phyloP scores from a whole-genome alignment of 345 rosid genomes.

The thale cress (Arabidopsis thaliana) region DNA sequence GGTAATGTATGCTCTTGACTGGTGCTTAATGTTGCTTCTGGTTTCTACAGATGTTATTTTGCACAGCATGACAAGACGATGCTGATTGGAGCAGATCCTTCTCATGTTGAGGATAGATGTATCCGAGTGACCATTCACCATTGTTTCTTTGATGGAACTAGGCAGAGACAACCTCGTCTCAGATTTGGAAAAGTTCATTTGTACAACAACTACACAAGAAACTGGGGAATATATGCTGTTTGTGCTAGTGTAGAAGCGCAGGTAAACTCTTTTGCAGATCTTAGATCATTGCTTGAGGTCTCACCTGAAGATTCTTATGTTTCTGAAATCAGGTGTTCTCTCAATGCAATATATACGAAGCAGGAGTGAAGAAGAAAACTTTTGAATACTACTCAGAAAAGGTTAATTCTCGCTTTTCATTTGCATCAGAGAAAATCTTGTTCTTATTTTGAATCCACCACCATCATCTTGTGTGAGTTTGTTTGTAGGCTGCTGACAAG shows the following conservation, averaged over 20 bases:
- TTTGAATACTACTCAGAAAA: conserved; percentile 85
- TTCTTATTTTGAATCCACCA: conserved; percentile 2
- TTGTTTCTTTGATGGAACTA: conserved; percentile 89
- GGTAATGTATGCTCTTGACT: background rate
- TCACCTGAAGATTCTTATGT: background rate
- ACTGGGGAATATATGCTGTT: conserved; percentile 91
- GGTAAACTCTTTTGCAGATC: conserved; percentile 49
- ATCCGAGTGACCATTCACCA: conserved; percentile 90
- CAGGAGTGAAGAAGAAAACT: conserved; percentile 80
- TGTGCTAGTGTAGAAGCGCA: conserved; percentile 95
- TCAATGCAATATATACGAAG: conserved; percentile 94
- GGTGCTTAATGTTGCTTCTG: background rate
- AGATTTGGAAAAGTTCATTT: conserved; percentile 91
- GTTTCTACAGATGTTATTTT: conserved; percentile 70
- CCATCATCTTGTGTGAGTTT: conserved; percentile 27
- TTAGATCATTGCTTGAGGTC: conserved; percentile 1
- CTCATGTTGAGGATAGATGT: conserved; percentile 78
- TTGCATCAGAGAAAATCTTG: conserved; percentile 16
- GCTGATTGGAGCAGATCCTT: conserved; percentile 82
- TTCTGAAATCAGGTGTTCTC: conserved; percentile 68
- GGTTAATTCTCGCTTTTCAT: conserved; percentile 49
- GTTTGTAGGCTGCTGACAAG: conserved; percentile 59
- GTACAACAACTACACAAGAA: conserved; percentile 85
- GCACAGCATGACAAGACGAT: conserved; percentile 82
- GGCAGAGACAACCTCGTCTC: conserved; percentile 90